phyloP scores from a whole-genome alignment of 257 asterid genomes.

The Plantago ovata region DNA sequence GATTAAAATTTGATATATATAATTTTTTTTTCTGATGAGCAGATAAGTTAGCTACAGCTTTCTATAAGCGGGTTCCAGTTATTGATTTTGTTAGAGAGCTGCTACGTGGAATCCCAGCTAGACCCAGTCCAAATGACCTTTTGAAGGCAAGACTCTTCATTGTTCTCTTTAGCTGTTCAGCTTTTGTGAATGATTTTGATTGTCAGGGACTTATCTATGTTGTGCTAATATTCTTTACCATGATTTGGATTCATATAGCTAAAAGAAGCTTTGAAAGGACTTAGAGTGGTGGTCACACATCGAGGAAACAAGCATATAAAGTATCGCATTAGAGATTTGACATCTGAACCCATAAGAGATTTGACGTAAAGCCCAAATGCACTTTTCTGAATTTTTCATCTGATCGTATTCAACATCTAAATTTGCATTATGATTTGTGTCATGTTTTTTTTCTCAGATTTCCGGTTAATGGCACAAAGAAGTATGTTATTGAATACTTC shows the following conservation, averaged over 20 bases:
- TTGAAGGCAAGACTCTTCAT: slow-evolving; percentile 53
- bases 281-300: slow-evolving; percentile 60
- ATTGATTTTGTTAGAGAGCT: slow-evolving; percentile 82
- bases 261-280: slow-evolving; percentile 55
- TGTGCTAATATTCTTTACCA: not conserved
- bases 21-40: slow-evolving; percentile 20
- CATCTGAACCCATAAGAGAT: slow-evolving; percentile 49
- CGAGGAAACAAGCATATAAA: slow-evolving; percentile 48
- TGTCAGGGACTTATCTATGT: not conserved
- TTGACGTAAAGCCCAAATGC: slow-evolving; percentile 33
- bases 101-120: slow-evolving; percentile 64
- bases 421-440: no score
- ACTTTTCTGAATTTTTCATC: no score
- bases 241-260: slow-evolving; percentile 25
- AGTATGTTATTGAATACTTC: slow-evolving; percentile 79
- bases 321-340: slow-evolving; percentile 45
- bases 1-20: not conserved
- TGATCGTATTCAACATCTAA: no score
- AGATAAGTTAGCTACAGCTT: slow-evolving; percentile 98
- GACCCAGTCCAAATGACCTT: slow-evolving; percentile 89
- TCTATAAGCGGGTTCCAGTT: slow-evolving; percentile 88
- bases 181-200: slow-evolving; percentile 1
- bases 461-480: slow-evolving; percentile 84
- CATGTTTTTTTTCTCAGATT: slow-evolving; percentile 40
- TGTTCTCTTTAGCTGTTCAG: not conserved